Base-by-base conservation (phyloP, 2,329 filamentous ascomycete species). In the Aureobasidium sp. region DNA sequence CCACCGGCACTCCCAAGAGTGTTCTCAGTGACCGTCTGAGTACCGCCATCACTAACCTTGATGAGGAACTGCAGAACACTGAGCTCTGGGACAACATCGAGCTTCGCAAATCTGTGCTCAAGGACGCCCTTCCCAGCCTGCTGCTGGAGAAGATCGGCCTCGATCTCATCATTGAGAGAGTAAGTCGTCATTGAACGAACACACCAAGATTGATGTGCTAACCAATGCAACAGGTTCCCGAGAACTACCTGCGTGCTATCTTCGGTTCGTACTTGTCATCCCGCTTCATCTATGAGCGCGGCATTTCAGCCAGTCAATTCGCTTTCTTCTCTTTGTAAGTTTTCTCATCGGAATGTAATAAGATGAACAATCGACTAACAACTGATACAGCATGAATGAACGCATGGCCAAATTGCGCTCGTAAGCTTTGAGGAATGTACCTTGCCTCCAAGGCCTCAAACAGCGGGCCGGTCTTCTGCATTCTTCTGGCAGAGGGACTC, bases 261-360 rank as follows among this genome's bases (percentile, higher is more conserved):
- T 99, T 99, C 71, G 94, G 94, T 67, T 95, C 89, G 72, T 96
- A 93, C 76, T 81, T 99, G 66, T 93, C 94, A 51, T 95, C 89
- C 70, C 88, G 94, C 45, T 99, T 99, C 73, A 90, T 99, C 42
- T 99, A 99, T 74, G 85, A 95, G 73, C 94, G 93, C 73, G 94
- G 94, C 69, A 92, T 91, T 72, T 87, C 84, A 66, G 92, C 94
- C 5, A 94, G 88, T 78, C 93, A 96, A 70, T 97, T 99, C 78
- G 91, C 93, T 40, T 99, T 99, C 81, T 99, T 95, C 60, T 61
- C 60, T 37, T 61, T 61, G 60, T 61, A 57, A 61, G 60, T 61
- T 19, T 43, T 7, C 9, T 15, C 13, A 35, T 57, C 21, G 53
- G 53, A 57, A 46, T 57, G 38, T 37, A 19, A 25, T 21, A 55